Percentiles rank a stretch among this genome's conserved stretches.
phyloP scores from a whole-genome alignment of 164 flowering plant genomes.

The Berberis vulgaris region DNA sequence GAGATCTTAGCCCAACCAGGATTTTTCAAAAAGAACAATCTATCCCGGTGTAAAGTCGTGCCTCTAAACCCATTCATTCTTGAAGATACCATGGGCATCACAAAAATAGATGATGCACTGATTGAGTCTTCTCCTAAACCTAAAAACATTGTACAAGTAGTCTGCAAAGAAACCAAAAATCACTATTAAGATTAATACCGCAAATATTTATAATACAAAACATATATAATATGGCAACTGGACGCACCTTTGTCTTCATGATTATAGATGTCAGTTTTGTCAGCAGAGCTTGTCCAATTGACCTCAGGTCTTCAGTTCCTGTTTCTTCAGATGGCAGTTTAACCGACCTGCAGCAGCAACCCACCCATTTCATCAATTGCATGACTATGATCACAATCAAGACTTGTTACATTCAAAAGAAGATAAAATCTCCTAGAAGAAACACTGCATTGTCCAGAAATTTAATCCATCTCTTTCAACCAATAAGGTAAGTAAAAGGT shows the following conservation, averaged over 20 bases:
- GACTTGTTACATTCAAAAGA: too few species aligned
- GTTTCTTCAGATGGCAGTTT: slow-evolving; percentile 30
- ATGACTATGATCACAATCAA: too few species aligned
- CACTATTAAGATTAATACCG: not conserved
- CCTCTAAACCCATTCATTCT: slow-evolving; percentile 91
- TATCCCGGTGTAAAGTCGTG: slow-evolving; percentile 37
- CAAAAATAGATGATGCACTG: slow-evolving; percentile 83
- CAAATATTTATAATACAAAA: not conserved
- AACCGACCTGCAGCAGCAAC: slow-evolving; percentile 27
- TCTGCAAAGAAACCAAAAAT: slow-evolving; percentile 34
- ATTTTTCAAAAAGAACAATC: slow-evolving; percentile 37
- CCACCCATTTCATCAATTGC: too few species aligned
- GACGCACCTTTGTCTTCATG: slow-evolving; percentile 58
- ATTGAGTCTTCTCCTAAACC: slow-evolving; percentile 86
- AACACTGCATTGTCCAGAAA: too few species aligned
- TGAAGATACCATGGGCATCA: slow-evolving; percentile 96
- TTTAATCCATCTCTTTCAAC: too few species aligned
- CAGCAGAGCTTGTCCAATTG: slow-evolving; percentile 29
- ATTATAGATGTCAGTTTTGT: slow-evolving; percentile 29
- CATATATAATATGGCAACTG: not conserved
- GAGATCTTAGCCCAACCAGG: slow-evolving; percentile 57
- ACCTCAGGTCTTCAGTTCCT: slow-evolving; percentile 33
- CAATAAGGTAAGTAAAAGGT: too few species aligned
- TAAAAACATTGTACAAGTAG: slow-evolving; percentile 50
- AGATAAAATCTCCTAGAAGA: too few species aligned